Evolutionary conservation across 306 rosid genomes (phyloP), one percentile per base, ranked within the genome.

Genomic region (Fagus crenata): DNA sequence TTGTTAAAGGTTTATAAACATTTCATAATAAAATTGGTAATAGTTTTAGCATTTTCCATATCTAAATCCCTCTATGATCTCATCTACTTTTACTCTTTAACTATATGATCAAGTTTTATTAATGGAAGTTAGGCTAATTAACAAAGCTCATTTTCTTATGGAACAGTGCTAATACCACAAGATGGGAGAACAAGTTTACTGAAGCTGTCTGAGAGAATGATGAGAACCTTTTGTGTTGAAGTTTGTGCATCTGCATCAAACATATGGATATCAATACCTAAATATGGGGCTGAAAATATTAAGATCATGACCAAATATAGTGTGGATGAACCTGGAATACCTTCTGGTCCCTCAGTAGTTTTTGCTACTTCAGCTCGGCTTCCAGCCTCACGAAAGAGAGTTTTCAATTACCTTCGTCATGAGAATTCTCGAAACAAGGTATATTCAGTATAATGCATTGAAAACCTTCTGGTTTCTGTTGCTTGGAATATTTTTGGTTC

Each of bases 121-220:
- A 46, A 2, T 9, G 14, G 51, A 9, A 46, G 8, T 46, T 46
- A 4, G 33, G 53, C 13, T 15, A 14, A 68, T 7, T 13, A 13
- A 68, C 51, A 46, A 46, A 7, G 8, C 51, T 46, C 51, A 6
- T 2, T 49, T 79, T 49, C 6, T 77, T 77, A 71, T 75, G 40
- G 7, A 37, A 0, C 75, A 69, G 75, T 9, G 39, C 0, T 43
- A 4, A 82, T 87, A 71, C 13, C 76, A 5, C 64, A 80, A 73
- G 59, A 0, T n/a, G 93, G 90, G 35, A 87, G 86, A 74, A 70
- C 32, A 73, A 84, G 81, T 64, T 12, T 89, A 4, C 33, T 89
- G 77, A 87, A 75, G 64, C 74, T 90, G 49, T 82, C 90, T 0
- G 86, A 89, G 56, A 87, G 93, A 77, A 70, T 89, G 91, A 78